Conservation (phyloP, 1,139 yeast species). For the Magnusiomyces fungicola region DNA sequence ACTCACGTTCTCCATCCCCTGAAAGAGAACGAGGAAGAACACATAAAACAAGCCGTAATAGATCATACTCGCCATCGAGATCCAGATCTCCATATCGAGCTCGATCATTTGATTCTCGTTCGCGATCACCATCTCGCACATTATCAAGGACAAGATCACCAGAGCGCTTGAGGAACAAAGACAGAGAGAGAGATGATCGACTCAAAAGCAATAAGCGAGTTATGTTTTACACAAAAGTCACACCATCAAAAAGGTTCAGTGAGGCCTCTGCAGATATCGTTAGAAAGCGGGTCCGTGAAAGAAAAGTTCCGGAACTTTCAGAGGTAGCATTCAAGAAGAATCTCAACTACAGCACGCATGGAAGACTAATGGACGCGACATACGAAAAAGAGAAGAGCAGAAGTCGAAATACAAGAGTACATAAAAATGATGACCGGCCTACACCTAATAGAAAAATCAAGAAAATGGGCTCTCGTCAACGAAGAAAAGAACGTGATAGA, state of each 20-base stretch:
- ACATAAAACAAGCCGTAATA: too few species aligned
- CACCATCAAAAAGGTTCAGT: background rate
- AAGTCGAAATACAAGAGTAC: too few species aligned
- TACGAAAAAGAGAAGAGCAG: background rate
- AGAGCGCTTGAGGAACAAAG: background rate
- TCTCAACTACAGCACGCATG: background rate
- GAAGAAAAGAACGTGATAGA: too few species aligned
- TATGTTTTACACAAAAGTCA: background rate
- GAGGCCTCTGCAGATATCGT: background rate
- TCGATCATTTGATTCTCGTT: background rate
- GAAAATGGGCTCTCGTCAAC: too few species aligned
- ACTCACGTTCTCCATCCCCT: constrained; percentile 1
- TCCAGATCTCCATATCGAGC: too few species aligned
- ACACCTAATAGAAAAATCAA: too few species aligned
- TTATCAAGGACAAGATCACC: background rate
- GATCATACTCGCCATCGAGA: background rate
- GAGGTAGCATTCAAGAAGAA: background rate
- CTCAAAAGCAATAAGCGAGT: background rate
- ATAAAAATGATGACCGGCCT: too few species aligned
- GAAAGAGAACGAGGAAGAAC: background rate
- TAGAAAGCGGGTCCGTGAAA: background rate
- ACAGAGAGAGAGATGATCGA: too few species aligned
- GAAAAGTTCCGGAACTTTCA: background rate
- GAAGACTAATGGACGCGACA: background rate
- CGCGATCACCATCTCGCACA: background rate